Evolutionary conservation across 2,329 filamentous ascomycete species (phyloP), one percentile per base, ranked within the genome.

Genomic region (Phaeosphaeriaceae sp.): DNA sequence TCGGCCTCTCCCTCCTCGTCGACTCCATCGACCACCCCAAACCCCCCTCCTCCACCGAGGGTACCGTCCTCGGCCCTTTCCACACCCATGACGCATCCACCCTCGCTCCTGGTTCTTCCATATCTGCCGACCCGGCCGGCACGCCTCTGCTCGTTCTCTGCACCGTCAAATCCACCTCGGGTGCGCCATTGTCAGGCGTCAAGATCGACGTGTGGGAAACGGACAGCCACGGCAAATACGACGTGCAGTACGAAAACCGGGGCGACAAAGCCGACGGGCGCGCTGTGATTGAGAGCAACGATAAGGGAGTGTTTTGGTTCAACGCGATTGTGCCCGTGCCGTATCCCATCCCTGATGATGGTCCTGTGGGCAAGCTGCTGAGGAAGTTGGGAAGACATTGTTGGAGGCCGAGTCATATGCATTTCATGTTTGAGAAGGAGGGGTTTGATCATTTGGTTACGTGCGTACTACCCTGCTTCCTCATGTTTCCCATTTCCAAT

Each of bases 121-220:
- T 94, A 79, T 87, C 88, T 1, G 86, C 87, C 56, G 91, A 93
- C 67, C 85, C 88, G 0, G 80, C 85, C 31, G 91, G 91, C 51
- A 85, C 89, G 65, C 86, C 89, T 0, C 85, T 91, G 62, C 83
- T 94, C 15, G 89, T 91, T 4, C 73, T 92, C n/a, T 93, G 91
- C 80, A 89, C 84, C 0, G 80, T 94, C 56, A 86, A 84, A 61
- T 89, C 92, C 73, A 86, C 85, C 0, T 42, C 77, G 0, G 90
- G 90, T 0, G 81, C 80, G 1, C 88, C 91, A 0, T 81, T 95
- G 27, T 61, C 79, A 1, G 86, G 82, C 48, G 90, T 89, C 27
- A 91, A 88, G 72, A 85, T 94, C 61, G 91, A 95, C 75, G 89
- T 95, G 63, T 95, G 91, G 91, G 91, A 94, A 79, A 92, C 91